Evolutionary conservation across 2,329 filamentous ascomycete genomes (phyloP).

Genomic region (Raffaelea ambrosiae): DNA sequence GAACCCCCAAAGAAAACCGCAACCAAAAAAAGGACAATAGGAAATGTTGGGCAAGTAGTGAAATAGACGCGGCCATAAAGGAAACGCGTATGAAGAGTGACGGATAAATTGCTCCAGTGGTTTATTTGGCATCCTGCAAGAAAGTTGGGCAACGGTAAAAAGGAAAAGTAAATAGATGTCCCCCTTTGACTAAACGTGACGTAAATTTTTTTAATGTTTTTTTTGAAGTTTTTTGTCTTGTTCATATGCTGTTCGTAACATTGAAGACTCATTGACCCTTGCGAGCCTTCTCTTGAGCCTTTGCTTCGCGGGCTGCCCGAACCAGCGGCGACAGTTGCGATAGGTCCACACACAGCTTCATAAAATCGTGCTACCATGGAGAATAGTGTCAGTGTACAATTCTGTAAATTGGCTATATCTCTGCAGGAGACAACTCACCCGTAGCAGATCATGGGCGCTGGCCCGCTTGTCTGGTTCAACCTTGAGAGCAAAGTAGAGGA

Average conservation of each 20-base stretch:
- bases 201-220: background rate
- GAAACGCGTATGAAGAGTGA: no score
- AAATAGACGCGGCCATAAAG: no score
- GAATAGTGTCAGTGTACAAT: background rate
- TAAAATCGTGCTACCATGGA: conserved; percentile 61
- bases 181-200: background rate
- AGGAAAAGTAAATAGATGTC: background rate
- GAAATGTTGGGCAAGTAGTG: no score
- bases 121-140: no score
- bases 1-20: background rate
- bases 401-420: background rate
- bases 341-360: conserved; percentile 66
- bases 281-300: conserved; percentile 74
- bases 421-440: no score
- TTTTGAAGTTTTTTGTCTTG: background rate
- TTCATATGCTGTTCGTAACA: background rate
- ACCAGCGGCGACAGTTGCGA: conserved; percentile 79
- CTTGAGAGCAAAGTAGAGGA: conserved; percentile 85
- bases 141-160: background rate
- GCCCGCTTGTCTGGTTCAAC: conserved; percentile 96
- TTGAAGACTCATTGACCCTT: conserved; percentile 47
- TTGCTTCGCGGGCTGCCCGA: conserved; percentile 72
- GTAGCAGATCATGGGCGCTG: conserved; percentile 85
- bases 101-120: no score
- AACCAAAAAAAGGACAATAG: background rate